These are phyloP conservation scores for Bimuria novae-zelandiae DNA, from an alignment of 2,329 filamentous ascomycete species.

Conservation along the genomic window DNA sequence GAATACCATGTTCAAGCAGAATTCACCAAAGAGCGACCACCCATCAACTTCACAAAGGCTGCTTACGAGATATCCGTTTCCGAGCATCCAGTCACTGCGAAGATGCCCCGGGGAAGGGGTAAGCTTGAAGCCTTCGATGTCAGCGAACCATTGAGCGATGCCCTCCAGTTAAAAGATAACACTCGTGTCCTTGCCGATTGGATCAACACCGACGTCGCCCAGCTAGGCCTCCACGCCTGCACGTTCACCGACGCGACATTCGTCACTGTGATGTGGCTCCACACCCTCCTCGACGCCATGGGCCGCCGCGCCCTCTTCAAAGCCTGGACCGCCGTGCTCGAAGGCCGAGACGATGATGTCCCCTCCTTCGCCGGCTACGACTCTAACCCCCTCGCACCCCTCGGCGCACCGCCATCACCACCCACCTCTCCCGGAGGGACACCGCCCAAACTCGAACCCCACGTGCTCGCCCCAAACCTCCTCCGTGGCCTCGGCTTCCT, in stretches of 20 bases:
- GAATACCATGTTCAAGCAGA: background rate
- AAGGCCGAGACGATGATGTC: background rate
- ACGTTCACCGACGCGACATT: background rate
- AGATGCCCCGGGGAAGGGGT: background rate
- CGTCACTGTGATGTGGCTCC: background rate
- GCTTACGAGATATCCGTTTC: too few species aligned
- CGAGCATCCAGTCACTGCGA: too few species aligned
- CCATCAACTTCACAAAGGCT: too few species aligned
- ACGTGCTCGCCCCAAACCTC: too few species aligned
- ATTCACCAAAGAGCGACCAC: too few species aligned
- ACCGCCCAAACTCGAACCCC: too few species aligned
- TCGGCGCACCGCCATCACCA: too few species aligned
- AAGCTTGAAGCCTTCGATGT: background rate
- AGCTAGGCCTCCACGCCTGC: background rate
- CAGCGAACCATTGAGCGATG: too few species aligned
- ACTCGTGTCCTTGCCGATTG: background rate
- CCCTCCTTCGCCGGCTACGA: background rate
- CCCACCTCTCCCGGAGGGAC: too few species aligned
- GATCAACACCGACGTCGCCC: background rate
- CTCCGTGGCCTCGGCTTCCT: too few species aligned
- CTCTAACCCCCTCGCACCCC: background rate
- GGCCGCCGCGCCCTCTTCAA: background rate
- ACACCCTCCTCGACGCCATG: background rate
- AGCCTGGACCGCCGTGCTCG: background rate
- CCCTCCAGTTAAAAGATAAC: background rate